phyloP scores from a whole-genome alignment of 345 rosid genomes.

The Dipteronia dyeriana region DNA sequence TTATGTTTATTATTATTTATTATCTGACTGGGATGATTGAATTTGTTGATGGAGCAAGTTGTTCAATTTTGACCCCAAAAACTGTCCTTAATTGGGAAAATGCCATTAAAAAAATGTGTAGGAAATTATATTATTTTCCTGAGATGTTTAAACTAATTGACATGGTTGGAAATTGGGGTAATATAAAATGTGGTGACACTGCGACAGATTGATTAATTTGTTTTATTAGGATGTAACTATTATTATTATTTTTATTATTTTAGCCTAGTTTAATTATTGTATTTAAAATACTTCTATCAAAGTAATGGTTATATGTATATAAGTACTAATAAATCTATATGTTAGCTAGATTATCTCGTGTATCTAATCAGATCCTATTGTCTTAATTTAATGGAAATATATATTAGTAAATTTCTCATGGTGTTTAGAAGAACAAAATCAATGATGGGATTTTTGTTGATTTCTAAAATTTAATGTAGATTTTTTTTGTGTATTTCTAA shows the following conservation, averaged over 20 bases:
- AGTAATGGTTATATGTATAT: too few species aligned
- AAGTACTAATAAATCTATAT: too few species aligned
- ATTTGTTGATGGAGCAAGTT: slow-evolving; percentile 5
- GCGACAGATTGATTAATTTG: neutral
- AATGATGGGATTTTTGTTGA: neutral
- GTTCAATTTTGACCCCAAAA: slow-evolving; percentile 1
- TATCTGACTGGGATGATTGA: neutral
- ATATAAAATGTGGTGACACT: neutral
- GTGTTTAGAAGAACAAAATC: neutral
- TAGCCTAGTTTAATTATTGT: too few species aligned
- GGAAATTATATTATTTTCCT: neutral
- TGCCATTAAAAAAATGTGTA: neutral
- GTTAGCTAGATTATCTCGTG: neutral
- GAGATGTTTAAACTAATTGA: neutral
- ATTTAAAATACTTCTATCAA: too few species aligned
- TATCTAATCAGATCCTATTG: neutral
- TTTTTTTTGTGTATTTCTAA: too few species aligned
- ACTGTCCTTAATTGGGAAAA: neutral
- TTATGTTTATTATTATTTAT: neutral
- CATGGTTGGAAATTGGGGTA: neutral
- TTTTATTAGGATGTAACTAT: neutral
- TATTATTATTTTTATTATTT: too few species aligned
- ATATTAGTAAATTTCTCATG: neutral
- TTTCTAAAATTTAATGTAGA: neutral
- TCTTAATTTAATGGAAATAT: neutral